These are phyloP conservation scores for Gonium pectorale DNA, from an alignment of 139 green algal genomes.

Conservation along the genomic window DNA sequence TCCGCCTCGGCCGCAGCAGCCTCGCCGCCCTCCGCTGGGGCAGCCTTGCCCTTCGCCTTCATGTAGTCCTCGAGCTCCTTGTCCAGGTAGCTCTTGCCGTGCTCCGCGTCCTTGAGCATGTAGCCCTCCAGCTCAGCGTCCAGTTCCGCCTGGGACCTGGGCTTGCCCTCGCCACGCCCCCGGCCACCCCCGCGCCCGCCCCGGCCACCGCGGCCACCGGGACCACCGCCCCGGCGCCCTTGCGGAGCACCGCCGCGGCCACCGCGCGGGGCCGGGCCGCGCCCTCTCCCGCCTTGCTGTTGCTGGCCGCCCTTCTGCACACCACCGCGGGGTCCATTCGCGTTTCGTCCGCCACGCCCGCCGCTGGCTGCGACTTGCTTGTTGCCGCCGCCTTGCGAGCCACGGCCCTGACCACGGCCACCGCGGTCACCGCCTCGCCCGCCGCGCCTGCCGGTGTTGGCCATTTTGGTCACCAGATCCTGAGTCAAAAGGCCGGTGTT, in stretches of 20 bases:
- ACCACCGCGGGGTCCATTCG: conserved; percentile 5
- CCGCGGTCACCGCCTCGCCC: not conserved
- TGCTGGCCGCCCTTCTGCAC: conserved; percentile 31
- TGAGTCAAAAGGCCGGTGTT: not conserved
- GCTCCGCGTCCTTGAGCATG: conserved; percentile 52
- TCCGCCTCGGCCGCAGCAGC: not conserved
- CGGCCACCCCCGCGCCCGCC: conserved; percentile 27
- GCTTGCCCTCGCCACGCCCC: conserved; percentile 25
- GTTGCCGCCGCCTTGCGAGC: not conserved
- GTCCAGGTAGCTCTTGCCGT: conserved; percentile 45
- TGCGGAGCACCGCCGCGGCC: not conserved
- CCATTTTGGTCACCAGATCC: not conserved
- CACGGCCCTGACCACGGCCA: conserved; percentile 15
- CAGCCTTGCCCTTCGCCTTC: conserved; percentile 31
- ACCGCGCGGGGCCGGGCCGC: too few species aligned
- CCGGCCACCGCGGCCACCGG: conserved; percentile 27
- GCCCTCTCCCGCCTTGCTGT: conserved; percentile 15
- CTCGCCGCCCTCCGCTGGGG: not conserved
- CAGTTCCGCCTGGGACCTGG: conserved; percentile 34
- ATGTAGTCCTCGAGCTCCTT: conserved; percentile 53
- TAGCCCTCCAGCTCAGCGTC: conserved; percentile 56
- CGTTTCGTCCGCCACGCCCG: not conserved
- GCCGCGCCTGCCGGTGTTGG: not conserved
- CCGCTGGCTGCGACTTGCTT: not conserved
- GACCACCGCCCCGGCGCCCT: conserved; percentile 18